Evolutionary conservation across 306 rosid genomes (phyloP), one percentile per base, ranked within the genome.

Genomic region (Quercus cerris): DNA sequence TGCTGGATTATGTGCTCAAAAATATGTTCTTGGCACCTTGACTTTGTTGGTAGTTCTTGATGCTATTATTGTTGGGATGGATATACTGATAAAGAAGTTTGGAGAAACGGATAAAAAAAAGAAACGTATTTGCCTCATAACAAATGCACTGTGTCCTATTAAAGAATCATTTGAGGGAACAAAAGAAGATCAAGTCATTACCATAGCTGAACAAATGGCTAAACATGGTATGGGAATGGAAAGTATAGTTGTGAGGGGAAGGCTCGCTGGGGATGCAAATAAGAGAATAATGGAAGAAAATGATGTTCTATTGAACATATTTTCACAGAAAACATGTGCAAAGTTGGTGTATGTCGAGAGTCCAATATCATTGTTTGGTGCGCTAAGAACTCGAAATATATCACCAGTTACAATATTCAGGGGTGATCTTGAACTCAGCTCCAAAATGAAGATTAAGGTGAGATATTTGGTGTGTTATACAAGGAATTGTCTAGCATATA

Each of bases 1-100:
- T 76, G 20, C 62, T n/a, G 74, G 71, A 70, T 70, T 76, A 19
- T 23, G 31, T 78, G 63, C 51, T 56, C 44, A 70, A 49, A 74
- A 44, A 67, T 51, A 61, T 62, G 52, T 81, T 59, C 54, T 64
- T 87, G 79, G 70, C 61, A 19, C 92, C 98, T 94, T 92, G 87
- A 94, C 94, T 81, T 80, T 72, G 55, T 64, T 49, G 82, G 76
- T 85, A 94, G 99, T 90, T 91, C 97, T 94, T 77, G 99, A 91
- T 78, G 97, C 95, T 76, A 84, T 94, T 75, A 89, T 94, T 81
- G 93, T 94, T 76, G 99, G 94, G 80, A 80, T 94, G 97, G 99
- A 94, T 89, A 88, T 93, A 89, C 75, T 94, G 77, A 94, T 94
- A 58, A 94, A 94, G 86, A 93, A 88, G 81, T 94, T 82, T 81